phyloP scores from a whole-genome alignment of 2,329 filamentous ascomycete species.

The Colletotrichum liaoningense region DNA sequence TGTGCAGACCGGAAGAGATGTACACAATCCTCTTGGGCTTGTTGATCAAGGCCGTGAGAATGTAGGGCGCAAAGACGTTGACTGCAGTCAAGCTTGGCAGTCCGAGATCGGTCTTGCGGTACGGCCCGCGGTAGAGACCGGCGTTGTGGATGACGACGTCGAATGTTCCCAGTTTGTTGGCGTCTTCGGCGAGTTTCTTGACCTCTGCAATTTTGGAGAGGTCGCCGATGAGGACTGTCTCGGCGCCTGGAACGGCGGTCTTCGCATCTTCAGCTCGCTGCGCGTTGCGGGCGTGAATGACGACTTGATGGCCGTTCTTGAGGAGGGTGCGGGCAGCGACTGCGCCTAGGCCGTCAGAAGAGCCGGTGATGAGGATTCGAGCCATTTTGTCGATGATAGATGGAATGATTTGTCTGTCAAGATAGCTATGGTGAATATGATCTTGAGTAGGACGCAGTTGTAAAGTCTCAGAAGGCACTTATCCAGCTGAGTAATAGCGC shows the following conservation, averaged over 20 bases:
- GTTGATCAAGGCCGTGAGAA: constrained; percentile 62
- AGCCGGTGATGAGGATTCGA: constrained; percentile 60
- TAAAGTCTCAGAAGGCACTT: not conserved
- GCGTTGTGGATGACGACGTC: constrained; percentile 71
- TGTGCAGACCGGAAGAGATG: constrained; percentile 63
- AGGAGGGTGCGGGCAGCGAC: constrained; percentile 61
- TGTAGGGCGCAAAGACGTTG: constrained; percentile 68
- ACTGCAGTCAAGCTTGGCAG: constrained; percentile 63
- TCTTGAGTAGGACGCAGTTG: not conserved
- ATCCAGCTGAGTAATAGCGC: not conserved
- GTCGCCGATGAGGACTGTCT: constrained; percentile 63
- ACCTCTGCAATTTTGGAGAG: constrained; percentile 61
- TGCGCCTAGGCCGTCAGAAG: constrained; percentile 66
- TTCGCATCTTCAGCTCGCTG: constrained; percentile 62
- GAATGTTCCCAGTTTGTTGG: constrained; percentile 61
- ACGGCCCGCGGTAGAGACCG: constrained; percentile 55
- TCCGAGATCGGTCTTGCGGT: constrained; percentile 44
- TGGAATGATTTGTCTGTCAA: not conserved
- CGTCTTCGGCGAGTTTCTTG: constrained; percentile 61
- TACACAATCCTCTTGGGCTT: constrained; percentile 62
- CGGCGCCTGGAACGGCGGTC: constrained; percentile 59
- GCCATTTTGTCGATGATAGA: constrained; percentile 4
- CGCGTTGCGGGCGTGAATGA: constrained; percentile 67
- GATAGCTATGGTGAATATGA: not conserved
- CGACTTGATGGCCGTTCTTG: constrained; percentile 64